Percentiles rank a stretch among this genome's conserved stretches.
phyloP scores from a whole-genome alignment of 2,329 filamentous ascomycete species.

The Trichoderma brevicompactum region DNA sequence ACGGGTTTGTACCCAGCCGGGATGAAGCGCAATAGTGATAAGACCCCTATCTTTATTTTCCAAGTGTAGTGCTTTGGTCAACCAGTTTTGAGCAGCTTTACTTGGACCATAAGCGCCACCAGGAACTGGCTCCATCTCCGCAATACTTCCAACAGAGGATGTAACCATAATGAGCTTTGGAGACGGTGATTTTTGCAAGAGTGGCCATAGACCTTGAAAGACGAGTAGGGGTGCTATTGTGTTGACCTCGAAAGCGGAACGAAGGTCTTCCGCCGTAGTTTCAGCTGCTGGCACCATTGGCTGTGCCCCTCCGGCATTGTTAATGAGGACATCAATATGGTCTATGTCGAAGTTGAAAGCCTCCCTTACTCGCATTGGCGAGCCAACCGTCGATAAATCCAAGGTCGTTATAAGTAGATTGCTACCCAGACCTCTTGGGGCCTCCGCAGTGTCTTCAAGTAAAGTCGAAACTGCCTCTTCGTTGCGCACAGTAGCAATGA shows the following conservation, averaged over 20 bases:
- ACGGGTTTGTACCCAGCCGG: constrained; percentile 45
- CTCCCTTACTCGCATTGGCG: constrained; percentile 30
- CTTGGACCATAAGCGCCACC: constrained; percentile 44
- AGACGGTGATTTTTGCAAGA: constrained; percentile 39
- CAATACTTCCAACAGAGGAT: constrained; percentile 44
- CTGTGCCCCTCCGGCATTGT: constrained; percentile 52
- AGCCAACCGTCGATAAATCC: constrained; percentile 41
- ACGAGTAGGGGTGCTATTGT: constrained; percentile 45
- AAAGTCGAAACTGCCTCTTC: constrained; percentile 32
- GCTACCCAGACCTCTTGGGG: constrained; percentile 39
- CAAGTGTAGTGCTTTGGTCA: constrained; percentile 38
- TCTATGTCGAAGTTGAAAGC: constrained; percentile 39
- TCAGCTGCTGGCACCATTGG: constrained; percentile 38
- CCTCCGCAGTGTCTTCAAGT: constrained; percentile 27
- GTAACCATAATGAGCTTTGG: constrained; percentile 46
- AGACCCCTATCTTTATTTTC: constrained; percentile 35
- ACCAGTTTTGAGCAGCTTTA: constrained; percentile 44
- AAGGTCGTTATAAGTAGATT: constrained; percentile 44
- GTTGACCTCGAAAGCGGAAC: constrained; percentile 50
- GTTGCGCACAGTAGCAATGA: constrained; percentile 46
- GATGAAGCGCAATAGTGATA: constrained; percentile 43
- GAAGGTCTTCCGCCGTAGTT: constrained; percentile 42
- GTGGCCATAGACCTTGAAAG: constrained; percentile 43
- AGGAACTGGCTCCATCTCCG: constrained; percentile 39
- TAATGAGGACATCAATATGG: constrained; percentile 56